Conservation (phyloP, 2,329 filamentous ascomycete genomes). For the Colletotrichum simmondsii region DNA sequence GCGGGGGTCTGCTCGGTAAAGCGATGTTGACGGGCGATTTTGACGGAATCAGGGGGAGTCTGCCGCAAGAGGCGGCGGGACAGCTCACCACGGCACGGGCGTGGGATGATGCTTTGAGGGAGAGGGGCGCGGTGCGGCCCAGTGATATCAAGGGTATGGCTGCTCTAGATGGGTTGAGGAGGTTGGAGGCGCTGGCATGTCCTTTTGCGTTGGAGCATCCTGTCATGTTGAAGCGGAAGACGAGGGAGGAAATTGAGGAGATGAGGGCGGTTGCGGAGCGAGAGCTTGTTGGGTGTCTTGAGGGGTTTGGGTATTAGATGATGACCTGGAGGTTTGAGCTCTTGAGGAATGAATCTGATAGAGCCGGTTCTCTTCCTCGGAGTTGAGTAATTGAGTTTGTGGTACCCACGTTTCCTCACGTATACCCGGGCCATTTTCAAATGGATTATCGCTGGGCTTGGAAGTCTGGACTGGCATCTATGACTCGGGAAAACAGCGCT, state of each 20-base stretch:
- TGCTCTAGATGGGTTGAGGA: constrained; percentile 3
- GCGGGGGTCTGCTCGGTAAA: constrained; percentile 28
- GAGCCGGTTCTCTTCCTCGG: too few species aligned
- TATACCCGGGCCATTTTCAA: too few species aligned
- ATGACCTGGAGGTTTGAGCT: background rate
- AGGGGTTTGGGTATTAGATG: background rate
- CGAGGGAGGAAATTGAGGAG: constrained; percentile 2
- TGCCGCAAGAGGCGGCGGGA: background rate
- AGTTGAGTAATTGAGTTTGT: too few species aligned
- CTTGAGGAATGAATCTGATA: too few species aligned
- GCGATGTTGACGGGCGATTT: constrained; percentile 9
- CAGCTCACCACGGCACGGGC: background rate
- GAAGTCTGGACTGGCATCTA: background rate
- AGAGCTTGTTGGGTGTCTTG: constrained; percentile 2
- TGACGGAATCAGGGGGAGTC: background rate
- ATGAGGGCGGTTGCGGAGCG: background rate
- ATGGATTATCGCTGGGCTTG: too few species aligned
- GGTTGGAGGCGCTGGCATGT: background rate
- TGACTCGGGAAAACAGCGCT: background rate
- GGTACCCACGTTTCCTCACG: too few species aligned
- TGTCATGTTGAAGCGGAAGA: constrained; percentile 11
- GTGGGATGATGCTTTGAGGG: constrained; percentile 1
- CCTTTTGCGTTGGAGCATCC: constrained; percentile 13
- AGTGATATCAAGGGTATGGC: background rate
- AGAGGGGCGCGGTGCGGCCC: background rate